Percentiles rank a stretch among this genome's conserved stretches.
These are phyloP conservation scores for Ceratobasidium sp. DNA, from an alignment of 1,284 basidiomycete species.

Conservation along the genomic window DNA sequence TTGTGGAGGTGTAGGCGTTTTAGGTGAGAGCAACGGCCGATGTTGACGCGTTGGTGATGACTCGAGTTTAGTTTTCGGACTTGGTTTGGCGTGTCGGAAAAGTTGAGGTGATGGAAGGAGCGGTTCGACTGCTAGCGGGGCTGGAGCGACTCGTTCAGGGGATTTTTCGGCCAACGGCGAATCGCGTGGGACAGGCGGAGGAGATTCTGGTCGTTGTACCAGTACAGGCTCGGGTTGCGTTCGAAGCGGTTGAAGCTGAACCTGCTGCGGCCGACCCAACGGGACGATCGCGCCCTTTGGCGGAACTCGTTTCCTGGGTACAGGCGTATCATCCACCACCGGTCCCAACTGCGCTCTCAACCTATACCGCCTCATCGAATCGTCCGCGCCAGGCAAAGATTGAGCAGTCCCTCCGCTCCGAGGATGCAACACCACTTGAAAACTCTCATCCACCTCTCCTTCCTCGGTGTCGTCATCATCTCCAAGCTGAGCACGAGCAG, in stretches of 20 bases:
- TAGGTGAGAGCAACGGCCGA: too few species aligned
- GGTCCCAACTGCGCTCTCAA: background rate
- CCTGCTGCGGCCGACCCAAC: background rate
- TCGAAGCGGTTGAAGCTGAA: background rate
- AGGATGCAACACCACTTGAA: constrained; percentile 34
- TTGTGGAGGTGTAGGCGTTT: background rate
- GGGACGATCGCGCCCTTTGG: background rate
- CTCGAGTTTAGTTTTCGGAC: constrained; percentile 6
- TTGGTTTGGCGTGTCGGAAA: background rate
- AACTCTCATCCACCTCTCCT: constrained; percentile 25
- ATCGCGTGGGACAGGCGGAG: constrained; percentile 30
- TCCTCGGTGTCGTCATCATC: background rate
- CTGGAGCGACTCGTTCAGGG: background rate
- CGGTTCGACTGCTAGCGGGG: background rate
- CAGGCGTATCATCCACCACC: constrained; percentile 32
- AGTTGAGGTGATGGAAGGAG: background rate
- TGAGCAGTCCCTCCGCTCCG: constrained; percentile 3
- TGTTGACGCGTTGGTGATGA: background rate
- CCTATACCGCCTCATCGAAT: constrained; percentile 33
- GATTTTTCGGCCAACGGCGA: constrained; percentile 25
- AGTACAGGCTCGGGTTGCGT: background rate
- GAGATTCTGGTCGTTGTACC: background rate
- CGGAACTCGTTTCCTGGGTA: constrained; percentile 8
- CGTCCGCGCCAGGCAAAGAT: constrained; percentile 28
- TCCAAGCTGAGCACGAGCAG: background rate